Evolutionary conservation across 768 basidiomycete species (phyloP).

Genomic region (Dictyophora rubrovolvata): DNA sequence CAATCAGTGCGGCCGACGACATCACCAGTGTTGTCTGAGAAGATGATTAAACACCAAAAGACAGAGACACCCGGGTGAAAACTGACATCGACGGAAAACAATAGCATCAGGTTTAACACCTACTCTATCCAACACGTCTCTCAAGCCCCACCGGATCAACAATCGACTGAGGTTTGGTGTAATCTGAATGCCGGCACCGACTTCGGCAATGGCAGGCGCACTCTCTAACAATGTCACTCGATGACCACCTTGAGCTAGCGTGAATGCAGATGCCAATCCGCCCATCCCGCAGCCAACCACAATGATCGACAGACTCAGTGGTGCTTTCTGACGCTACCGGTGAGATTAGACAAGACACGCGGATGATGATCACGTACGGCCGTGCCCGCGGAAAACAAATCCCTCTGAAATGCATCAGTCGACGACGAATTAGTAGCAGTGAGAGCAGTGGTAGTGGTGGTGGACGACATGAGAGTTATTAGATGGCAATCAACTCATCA

Average conservation of each 20-base stretch:
- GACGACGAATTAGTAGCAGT: neutral
- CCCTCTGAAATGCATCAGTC: neutral
- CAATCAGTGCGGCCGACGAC: constrained; percentile 29
- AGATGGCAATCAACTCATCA: no score
- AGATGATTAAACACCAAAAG: neutral
- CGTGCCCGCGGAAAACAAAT: neutral
- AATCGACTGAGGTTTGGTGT: constrained; percentile 36
- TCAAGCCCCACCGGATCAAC: constrained; percentile 42
- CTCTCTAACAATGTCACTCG: constrained; percentile 38
- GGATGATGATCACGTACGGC: neutral
- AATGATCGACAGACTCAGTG: constrained; percentile 28
- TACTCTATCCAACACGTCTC: constrained; percentile 27
- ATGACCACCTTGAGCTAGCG: constrained; percentile 37
- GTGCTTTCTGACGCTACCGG: constrained; percentile 19
- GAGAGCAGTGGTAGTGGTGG: no score
- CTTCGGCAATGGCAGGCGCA: constrained; percentile 29
- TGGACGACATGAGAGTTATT: no score
- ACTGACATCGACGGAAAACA: constrained; percentile 29
- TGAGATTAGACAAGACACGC: neutral
- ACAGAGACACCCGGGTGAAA: neutral
- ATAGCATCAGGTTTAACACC: constrained; percentile 31
- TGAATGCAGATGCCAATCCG: constrained; percentile 36
- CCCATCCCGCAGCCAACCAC: constrained; percentile 44
- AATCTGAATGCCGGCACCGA: constrained; percentile 45
- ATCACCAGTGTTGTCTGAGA: constrained; percentile 23